A percentile compares a stretch with the other conserved stretches of the same genome.
These are phyloP conservation scores for Colletotrichum spinosum DNA, from an alignment of 2,329 filamentous ascomycete genomes.

Conservation along the genomic window DNA sequence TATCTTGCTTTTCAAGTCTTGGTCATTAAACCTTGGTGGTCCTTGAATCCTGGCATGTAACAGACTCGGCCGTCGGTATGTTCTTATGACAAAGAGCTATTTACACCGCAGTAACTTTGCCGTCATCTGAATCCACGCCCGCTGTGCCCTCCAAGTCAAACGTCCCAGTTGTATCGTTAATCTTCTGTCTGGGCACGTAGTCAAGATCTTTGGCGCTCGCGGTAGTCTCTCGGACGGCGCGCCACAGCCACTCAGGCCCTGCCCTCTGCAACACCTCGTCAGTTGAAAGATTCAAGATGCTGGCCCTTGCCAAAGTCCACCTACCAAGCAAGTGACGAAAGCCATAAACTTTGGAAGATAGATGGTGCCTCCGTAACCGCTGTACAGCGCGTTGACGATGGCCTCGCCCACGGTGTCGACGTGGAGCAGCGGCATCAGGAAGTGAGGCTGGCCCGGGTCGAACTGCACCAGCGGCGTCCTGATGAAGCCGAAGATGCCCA, in stretches of 20 bases:
- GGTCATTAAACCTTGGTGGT: too few relatives aligned
- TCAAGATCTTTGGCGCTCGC: constrained; percentile 10
- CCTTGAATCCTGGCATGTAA: too few relatives aligned
- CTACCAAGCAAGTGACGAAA: constrained; percentile 43
- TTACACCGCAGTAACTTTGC: neutral
- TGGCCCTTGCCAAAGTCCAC: neutral
- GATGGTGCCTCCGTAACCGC: constrained; percentile 45
- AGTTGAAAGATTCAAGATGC: neutral
- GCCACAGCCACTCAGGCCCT: constrained; percentile 41
- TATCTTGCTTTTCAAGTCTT: too few relatives aligned
- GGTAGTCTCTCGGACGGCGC: constrained; percentile 22
- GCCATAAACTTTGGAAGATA: constrained; percentile 46
- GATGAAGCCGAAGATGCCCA: constrained; percentile 47
- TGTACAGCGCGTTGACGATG: constrained; percentile 45
- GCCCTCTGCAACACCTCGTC: constrained; percentile 35
- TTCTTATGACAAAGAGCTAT: neutral
- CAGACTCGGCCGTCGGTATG: too few relatives aligned
- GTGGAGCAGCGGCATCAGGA: constrained; percentile 46
- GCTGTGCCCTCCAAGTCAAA: constrained; percentile 3
- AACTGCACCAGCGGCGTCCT: constrained; percentile 47
- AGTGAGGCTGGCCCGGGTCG: constrained; percentile 41
- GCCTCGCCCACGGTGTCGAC: constrained; percentile 47
- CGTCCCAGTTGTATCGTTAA: constrained; percentile 11
- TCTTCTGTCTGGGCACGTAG: constrained; percentile 26
- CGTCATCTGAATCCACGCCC: neutral